A percentile compares a stretch with the other conserved stretches of the same genome.
These are phyloP conservation scores for Nothomitra cinnamomea DNA, from an alignment of 2,329 filamentous ascomycete genomes.

Conservation along the genomic window DNA sequence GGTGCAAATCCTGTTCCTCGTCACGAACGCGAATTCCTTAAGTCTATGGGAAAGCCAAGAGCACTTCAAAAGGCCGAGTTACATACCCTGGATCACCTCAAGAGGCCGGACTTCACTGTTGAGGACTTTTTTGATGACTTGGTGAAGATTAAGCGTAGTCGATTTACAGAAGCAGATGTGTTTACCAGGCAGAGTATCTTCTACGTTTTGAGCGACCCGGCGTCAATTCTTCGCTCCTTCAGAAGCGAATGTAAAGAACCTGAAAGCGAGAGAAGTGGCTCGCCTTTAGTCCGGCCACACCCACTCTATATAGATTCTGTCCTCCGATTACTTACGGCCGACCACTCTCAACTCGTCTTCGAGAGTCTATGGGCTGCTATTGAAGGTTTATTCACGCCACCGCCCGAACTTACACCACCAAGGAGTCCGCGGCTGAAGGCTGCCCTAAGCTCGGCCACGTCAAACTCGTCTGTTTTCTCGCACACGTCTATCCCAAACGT, in stretches of 20 bases:
- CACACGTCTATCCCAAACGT: neutral
- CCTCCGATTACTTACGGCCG: slow-evolving; percentile 2
- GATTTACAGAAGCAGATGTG: neutral
- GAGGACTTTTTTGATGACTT: neutral
- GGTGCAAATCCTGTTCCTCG: neutral
- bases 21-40: neutral
- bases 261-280: neutral
- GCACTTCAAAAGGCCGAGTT: neutral
- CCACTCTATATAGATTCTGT: neutral
- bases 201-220: slow-evolving; percentile 25
- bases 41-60: neutral
- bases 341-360: slow-evolving; percentile 1
- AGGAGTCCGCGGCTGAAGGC: slow-evolving; percentile 5
- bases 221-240: slow-evolving; percentile 25
- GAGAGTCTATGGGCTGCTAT: slow-evolving; percentile 5
- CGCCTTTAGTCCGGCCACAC: neutral
- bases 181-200: slow-evolving; percentile 24
- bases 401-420: slow-evolving; percentile 1
- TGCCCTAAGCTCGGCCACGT: neutral
- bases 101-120: neutral
- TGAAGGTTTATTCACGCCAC: slow-evolving; percentile 4
- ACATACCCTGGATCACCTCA: neutral
- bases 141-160: neutral
- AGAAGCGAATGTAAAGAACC: slow-evolving; percentile 8
- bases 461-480: neutral